Base-by-base conservation (phyloP, 768 basidiomycete genomes). In the Trichaptum fuscoviolaceum region DNA sequence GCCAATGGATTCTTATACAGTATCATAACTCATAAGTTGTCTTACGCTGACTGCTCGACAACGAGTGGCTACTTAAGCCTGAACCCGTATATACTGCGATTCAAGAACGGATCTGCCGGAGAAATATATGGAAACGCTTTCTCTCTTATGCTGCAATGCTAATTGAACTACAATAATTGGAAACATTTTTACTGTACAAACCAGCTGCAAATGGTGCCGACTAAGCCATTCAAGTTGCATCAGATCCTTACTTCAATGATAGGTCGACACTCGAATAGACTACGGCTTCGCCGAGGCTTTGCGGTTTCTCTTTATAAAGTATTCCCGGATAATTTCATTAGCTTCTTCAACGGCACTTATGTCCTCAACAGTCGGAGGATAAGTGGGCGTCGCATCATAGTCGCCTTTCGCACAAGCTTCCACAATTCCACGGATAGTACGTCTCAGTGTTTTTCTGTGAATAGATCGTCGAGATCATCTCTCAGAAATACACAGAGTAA, bases 11-110 rank as follows among this genome's bases (percentile, higher is more conserved):
- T 17, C 35, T 17, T 36, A 7, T 36, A n/a, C n/a, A n/a, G n/a
- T n/a, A n/a, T n/a, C n/a, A n/a, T n/a, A n/a, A n/a, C n/a, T 36
- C 17, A 7, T 36, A 7, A 85, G 83, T 81, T 87, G 4, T 76
- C 85, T 8, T 87, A 86, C 67, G 86, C 85, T 0, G 85, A 84
- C 69, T 86, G 85, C 66, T 87, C 85, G 0, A 87, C 85, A 6
- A 87, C 85, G 0, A 77, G 77, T 17, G 85, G 86, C 12, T 82
- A 85, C 18, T 73, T 87, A 23, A 84, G 81, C 66, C 75, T 87
- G 17, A 82, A 87, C 63, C 86, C 85, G 7, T 85, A 85, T 64
- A 74, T 81, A 7, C 70, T 85, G 23, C 74, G 86, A 58, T 82
- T 85, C 67, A 74, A 74, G 34, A 87, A 86, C 67, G 81, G 76